Base-by-base conservation (phyloP, 2,329 filamentous ascomycete species). In the Sporothrix phasma region DNA sequence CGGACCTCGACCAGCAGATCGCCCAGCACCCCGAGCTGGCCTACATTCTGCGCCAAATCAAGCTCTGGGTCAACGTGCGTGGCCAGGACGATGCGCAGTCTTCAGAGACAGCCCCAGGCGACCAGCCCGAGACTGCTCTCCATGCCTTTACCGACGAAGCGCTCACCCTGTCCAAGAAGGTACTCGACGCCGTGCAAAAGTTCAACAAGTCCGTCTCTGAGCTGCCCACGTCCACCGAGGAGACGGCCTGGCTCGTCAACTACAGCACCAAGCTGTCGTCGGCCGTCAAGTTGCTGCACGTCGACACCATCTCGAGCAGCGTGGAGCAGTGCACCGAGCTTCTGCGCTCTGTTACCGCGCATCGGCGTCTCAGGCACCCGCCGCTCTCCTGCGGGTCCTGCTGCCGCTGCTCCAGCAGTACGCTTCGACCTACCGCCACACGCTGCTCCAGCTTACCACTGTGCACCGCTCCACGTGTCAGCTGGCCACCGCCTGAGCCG, bases 181-280 rank as follows among this genome's bases (percentile, higher is more conserved):
- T 93, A 31, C 84, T 97, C 1, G 88, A 93, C 41, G 87, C 89
- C 0, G 81, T 96, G 56, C 91, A 97, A 73, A 84, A 87, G 67
- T 81, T 88, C 53, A 83, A 84, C 65, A 83, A 83, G 66, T 76
- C 80, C 2, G 76, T 84, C 8, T 74, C 77, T 11, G 77, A 78
- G 3, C 75, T 87, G 1, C 85, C 88, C 1, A 72, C 75, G 4
- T 83, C 86, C 1, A 78, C 79, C 1, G 85, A 90, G 39, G 84
- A 88, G 49, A 70, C 78, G 0, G 78, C 81, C 2, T 91, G 89
- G 85, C 74, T 92, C 8, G 73, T 83, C 1, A 79, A 79, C 51
- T 78, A 84, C 66, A 81, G 80, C 66, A 79, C 82, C 26, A 76
- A 77, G 34, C 78, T 86, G 61, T 73, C 77, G 1, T 75, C 77